Percentiles rank a stretch among this genome's conserved stretches.
Evolutionary conservation across 495 filamentous ascomycete genomes (phyloP).

Genomic region (Neurospora sp.): DNA sequence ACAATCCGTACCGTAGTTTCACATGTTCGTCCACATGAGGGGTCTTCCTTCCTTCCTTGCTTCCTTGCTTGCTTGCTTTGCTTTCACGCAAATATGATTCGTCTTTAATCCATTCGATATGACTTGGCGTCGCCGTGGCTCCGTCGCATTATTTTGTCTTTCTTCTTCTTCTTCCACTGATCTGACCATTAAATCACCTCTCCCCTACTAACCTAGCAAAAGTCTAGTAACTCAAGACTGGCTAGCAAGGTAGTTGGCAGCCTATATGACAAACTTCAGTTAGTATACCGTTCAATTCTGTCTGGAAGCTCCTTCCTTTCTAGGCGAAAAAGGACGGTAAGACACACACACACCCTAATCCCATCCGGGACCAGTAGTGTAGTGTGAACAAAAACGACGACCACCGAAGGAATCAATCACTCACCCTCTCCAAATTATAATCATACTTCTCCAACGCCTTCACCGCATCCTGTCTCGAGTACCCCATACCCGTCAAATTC

Average conservation of each 20-base stretch:
- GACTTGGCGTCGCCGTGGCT: neutral
- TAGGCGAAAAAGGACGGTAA: too few relatives aligned
- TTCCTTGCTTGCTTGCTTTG: neutral
- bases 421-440: conserved; percentile 90
- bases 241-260: conserved; percentile 38
- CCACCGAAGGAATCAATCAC: too few relatives aligned
- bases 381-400: too few relatives aligned
- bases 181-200: neutral
- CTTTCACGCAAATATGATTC: neutral
- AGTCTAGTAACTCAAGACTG: conserved; percentile 23
- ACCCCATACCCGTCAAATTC: conserved; percentile 86
- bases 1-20: neutral
- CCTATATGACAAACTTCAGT: conserved; percentile 21
- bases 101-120: neutral
- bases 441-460: conserved; percentile 86
- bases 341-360: too few relatives aligned
- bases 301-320: too few relatives aligned
- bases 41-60: neutral
- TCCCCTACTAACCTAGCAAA: neutral
- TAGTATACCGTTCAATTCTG: conserved; percentile 24
- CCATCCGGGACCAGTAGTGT: too few relatives aligned
- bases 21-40: neutral
- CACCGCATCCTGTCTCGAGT: conserved; percentile 66
- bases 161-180: neutral
- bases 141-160: neutral